phyloP scores from a whole-genome alignment of 2,329 filamentous ascomycete genomes.

The Arachnomyces sp. region DNA sequence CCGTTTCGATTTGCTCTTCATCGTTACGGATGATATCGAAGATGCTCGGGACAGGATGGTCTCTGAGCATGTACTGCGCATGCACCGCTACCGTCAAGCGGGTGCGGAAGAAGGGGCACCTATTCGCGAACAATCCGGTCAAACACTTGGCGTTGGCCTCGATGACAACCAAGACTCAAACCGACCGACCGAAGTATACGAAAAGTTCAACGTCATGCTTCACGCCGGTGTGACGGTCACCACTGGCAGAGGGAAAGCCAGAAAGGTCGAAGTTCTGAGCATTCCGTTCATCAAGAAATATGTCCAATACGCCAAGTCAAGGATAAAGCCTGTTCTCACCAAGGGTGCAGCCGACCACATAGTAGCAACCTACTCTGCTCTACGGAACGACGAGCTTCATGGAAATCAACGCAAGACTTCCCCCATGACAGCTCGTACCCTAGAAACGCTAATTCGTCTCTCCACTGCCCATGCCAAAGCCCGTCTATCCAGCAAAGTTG shows the following conservation, averaged over 20 bases:
- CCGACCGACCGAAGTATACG: constrained; percentile 79
- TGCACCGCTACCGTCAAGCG: constrained; percentile 90
- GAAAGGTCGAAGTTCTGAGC: constrained; percentile 78
- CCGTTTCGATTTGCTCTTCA: constrained; percentile 95
- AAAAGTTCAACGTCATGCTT: constrained; percentile 94
- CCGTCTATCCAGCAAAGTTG: constrained; percentile 76
- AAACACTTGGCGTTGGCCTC: constrained; percentile 78
- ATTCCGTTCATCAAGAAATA: constrained; percentile 99
- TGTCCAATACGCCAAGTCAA: constrained; percentile 91
- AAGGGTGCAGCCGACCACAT: constrained; percentile 90
- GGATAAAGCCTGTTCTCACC: constrained; percentile 82
- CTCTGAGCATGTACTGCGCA: constrained; percentile 91
- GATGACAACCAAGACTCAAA: constrained; percentile 64
- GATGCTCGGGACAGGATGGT: constrained; percentile 83
- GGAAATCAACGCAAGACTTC: constrained; percentile 88
- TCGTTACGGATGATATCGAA: constrained; percentile 97
- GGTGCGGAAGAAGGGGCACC: constrained; percentile 91
- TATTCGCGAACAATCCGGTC: constrained; percentile 76
- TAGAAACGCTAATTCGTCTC: constrained; percentile 96
- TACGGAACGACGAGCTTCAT: constrained; percentile 92
- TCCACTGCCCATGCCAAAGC: constrained; percentile 94
- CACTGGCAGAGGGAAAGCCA: constrained; percentile 62
- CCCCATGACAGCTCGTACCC: constrained; percentile 90
- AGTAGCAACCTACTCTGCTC: constrained; percentile 77
- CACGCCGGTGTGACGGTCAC: constrained; percentile 81